Base-by-base conservation (phyloP, 768 basidiomycete species). In the Leucosporidium scottii region DNA sequence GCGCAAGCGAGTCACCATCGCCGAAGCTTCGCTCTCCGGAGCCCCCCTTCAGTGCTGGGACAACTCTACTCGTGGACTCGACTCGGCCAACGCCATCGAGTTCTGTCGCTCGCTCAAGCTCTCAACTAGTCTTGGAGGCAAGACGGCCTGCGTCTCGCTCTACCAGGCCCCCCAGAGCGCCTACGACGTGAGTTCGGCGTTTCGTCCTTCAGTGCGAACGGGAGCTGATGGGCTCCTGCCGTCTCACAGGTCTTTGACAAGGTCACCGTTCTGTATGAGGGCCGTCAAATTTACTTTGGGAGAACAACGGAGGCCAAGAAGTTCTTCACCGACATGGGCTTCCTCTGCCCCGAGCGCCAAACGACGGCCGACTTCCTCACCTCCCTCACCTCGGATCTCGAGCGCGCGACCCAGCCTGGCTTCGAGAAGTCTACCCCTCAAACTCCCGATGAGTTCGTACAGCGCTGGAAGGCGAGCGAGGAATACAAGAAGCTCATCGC, bases 1-100 rank as follows among this genome's bases (percentile, higher is more conserved):
- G 74, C 69, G 81, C 53, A 82, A 82, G 75, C 79, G 81, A 55
- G 81, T 81, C 48, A 79, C 79, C 20, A 81, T 81, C 64, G 79
- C 79, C 23, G 81, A 82, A 71, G 36, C 30, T 88, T 90, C 69
- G 89, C 90, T 23, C 81, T 92, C 69, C 79, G 81, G 3, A 88
- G 88, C 72, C 84, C 83, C 56, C 15, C 8, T 57, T 1, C 56
- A 57, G 31, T 6, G 3, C 21, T 57, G 56, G 56, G 56, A 57
- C 34, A 57, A 57, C 56, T 3, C 47, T 10, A 74, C 65, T 5
- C 67, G 76, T 21, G 78, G 78, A 23, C 74, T 78, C 28, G 78
- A 79, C 65, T 69, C 77, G 30, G 72, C 74, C 51, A 78, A 74
- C 31, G 75, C 78, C 15, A 65, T 71, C 1, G 62, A 68, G 21